Evolutionary conservation across 1,284 basidiomycete genomes (phyloP).

Genomic region (Tilletia caries): DNA sequence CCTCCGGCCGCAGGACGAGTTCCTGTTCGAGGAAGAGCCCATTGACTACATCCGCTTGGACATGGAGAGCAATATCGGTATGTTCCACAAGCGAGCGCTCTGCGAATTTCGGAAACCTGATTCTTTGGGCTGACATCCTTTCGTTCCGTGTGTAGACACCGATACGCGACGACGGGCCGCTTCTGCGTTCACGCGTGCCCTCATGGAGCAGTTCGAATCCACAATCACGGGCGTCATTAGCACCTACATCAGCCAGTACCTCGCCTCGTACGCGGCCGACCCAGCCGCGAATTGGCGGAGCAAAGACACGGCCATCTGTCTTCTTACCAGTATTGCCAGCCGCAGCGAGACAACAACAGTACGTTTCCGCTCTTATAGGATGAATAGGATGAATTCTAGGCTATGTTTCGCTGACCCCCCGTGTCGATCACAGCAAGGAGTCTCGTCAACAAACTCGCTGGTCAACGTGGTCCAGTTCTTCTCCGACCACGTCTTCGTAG

Average conservation of each 20-base stretch:
- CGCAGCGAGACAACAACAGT: constrained; percentile 68
- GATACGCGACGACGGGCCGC: constrained; percentile 86
- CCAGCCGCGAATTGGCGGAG: constrained; percentile 77
- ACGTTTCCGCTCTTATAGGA: background rate
- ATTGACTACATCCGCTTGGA: constrained; percentile 91
- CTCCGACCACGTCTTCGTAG: constrained; percentile 81
- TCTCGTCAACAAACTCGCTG: constrained; percentile 84
- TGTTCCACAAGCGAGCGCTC: constrained; percentile 34
- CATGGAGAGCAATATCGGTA: constrained; percentile 64
- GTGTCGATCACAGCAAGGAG: constrained; percentile 59
- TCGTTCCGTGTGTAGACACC: constrained; percentile 52
- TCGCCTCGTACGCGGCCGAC: constrained; percentile 64
- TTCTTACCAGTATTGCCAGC: constrained; percentile 85
- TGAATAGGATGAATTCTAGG: too few relatives aligned
- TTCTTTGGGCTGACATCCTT: background rate
- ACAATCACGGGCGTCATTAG: constrained; percentile 82
- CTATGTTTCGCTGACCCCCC: constrained; percentile 14
- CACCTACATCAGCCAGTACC: constrained; percentile 72
- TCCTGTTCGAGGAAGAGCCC: constrained; percentile 96
- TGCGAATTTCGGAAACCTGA: too few relatives aligned
- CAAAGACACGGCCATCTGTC: constrained; percentile 93
- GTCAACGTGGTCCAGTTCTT: constrained; percentile 96
- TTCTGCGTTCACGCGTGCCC: constrained; percentile 82
- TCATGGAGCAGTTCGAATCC: constrained; percentile 74
- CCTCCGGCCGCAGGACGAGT: constrained; percentile 82